Base-by-base conservation (phyloP, 2,329 filamentous ascomycete genomes). In the Epichloe bromicola region DNA sequence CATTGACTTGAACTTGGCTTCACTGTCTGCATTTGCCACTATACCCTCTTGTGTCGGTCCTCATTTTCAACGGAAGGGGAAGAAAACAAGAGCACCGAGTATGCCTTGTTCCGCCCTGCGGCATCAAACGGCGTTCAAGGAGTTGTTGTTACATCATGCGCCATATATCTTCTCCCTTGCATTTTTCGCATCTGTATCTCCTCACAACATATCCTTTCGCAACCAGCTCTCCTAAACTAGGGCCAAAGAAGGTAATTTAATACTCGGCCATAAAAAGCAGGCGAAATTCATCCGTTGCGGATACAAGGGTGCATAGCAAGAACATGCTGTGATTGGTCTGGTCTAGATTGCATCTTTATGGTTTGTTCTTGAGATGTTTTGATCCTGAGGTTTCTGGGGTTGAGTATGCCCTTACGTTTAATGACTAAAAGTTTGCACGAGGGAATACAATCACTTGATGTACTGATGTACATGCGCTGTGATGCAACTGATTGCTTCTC, bases 71-170 rank as follows among this genome's bases (percentile, higher is more conserved):
- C 30, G 12, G 10, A n/a, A 33, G 23, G 23, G 17, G 17, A 44
- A 44, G 40, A 19, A 44, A 30, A 36, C 30, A 34, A 7, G 20
- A 42, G 38, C 19, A 49, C 11, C 23, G 12, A 49, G 33, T 5
- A 20, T 33, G 26, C 38, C 19, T n/a, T 33, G 23, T 45, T 33
- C 40, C 40, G 26, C 19, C 34, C 20, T 30, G 34, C 39, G 42
- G 48, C 48, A 50, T 50, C 15, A 40, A 46, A 50, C 8, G 48
- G 48, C 48, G 48, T 46, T 43, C 12, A 37, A 37, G 39, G 17
- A 5, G 20, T 23, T 49, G 15, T 43, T 15, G 14, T 34, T 42
- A 8, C 23, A 34, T 36, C 17, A 23, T 49, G 30, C 17, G 19
- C 20, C 17, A 36, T 20, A 26, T 14, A 8, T 15, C 17, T 2